Percentiles rank a stretch among this genome's conserved stretches.
Evolutionary conservation across 805 yeast genomes (phyloP).

Genomic region (Hanseniaspora valbyensis): DNA sequence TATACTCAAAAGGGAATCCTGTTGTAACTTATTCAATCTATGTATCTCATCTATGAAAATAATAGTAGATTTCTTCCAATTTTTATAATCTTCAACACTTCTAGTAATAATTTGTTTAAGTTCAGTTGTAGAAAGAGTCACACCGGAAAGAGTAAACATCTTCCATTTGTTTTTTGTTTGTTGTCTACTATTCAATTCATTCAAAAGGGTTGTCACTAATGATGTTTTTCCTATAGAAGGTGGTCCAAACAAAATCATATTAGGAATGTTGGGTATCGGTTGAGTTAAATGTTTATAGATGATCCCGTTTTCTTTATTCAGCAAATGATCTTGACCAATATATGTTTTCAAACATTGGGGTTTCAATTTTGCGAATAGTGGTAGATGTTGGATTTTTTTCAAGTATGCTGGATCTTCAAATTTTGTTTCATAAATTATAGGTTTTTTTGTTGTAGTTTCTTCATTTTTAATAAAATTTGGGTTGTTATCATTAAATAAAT

Average conservation of each 20-base stretch:
- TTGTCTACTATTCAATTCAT: constrained; percentile 23
- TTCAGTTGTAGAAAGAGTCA: constrained; percentile 33
- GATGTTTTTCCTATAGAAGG: constrained; percentile 93
- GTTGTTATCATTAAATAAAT: too few species aligned
- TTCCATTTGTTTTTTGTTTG: constrained; percentile 27
- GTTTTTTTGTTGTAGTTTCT: too few species aligned
- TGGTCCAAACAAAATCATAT: constrained; percentile 87
- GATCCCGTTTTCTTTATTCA: constrained; percentile 50
- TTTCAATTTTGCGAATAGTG: constrained; percentile 74
- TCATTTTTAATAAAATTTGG: too few species aligned
- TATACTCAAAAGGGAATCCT: constrained; percentile 72
- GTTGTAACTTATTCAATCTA: constrained; percentile 74
- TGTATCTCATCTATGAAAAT: constrained; percentile 90
- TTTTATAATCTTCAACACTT: constrained; percentile 27
- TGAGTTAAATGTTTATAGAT: constrained; percentile 49
- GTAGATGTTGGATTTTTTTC: constrained; percentile 27
- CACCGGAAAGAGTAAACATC: constrained; percentile 2
- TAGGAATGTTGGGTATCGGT: constrained; percentile 50
- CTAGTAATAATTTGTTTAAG: constrained; percentile 48
- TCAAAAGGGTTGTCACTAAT: constrained; percentile 45
- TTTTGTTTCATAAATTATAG: constrained; percentile 8
- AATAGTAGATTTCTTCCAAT: constrained; percentile 43
- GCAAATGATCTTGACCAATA: constrained; percentile 75
- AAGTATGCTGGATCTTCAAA: constrained; percentile 20
- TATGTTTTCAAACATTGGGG: constrained; percentile 60